Conservation (phyloP, 2,329 filamentous ascomycete species). For the Aspergillus vadensis region DNA sequence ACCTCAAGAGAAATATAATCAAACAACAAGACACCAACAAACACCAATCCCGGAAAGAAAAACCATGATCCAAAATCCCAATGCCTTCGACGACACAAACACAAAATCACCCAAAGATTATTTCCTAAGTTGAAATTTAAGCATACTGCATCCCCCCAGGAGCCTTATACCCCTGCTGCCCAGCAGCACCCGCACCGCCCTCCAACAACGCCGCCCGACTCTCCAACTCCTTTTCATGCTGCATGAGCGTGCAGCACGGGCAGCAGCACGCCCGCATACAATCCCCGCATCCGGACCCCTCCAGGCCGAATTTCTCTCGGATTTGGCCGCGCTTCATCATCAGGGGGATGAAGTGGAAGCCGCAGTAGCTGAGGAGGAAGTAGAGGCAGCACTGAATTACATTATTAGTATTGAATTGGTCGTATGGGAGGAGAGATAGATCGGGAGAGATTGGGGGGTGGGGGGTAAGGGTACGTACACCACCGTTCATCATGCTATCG, state of each 20-base stretch:
- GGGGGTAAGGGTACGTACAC: slow-evolving; percentile 21
- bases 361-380: slow-evolving; percentile 31
- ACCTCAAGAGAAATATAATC: no score
- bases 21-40: background rate
- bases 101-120: no score
- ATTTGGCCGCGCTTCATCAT: slow-evolving; percentile 59
- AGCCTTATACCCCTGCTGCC: slow-evolving; percentile 27
- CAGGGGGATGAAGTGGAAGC: slow-evolving; percentile 45
- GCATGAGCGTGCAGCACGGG: slow-evolving; percentile 58
- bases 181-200: background rate
- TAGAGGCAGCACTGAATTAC: slow-evolving; percentile 37
- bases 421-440: background rate
- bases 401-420: background rate
- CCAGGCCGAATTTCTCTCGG: slow-evolving; percentile 56
- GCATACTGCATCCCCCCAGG: slow-evolving; percentile 27
- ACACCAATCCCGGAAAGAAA: background rate
- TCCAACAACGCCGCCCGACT: background rate
- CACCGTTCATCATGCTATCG: slow-evolving; percentile 31
- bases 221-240: slow-evolving; percentile 59
- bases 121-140: background rate
- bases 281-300: slow-evolving; percentile 53
- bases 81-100: no score
- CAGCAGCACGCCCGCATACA: slow-evolving; percentile 60
- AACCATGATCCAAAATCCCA: no score
- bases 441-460: background rate